phyloP scores from a whole-genome alignment of 1,139 yeast genomes.

The Waltiozyma sp. region DNA sequence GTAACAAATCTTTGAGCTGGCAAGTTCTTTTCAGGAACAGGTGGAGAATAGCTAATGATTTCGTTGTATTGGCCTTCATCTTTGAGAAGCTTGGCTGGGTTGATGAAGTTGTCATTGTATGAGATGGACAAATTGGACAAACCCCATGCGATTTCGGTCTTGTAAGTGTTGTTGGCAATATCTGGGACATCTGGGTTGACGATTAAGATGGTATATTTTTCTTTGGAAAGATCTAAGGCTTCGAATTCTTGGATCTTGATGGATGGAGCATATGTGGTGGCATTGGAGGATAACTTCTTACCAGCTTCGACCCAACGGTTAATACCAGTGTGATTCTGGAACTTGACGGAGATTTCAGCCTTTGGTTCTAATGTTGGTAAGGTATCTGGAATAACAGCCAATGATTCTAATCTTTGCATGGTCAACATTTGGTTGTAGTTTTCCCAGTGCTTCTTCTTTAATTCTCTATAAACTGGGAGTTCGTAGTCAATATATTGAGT shows the following conservation, averaged over 20 bases:
- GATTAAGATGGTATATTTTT: constrained; percentile 61
- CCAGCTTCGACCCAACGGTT: constrained; percentile 77
- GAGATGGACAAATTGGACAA: constrained; percentile 56
- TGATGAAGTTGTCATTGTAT: constrained; percentile 49
- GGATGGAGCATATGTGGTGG: constrained; percentile 64
- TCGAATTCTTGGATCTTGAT: constrained; percentile 70
- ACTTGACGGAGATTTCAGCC: constrained; percentile 65
- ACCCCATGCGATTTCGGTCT: constrained; percentile 72
- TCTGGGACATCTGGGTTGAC: constrained; percentile 94
- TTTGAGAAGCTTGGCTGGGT: constrained; percentile 26
- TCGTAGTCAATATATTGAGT: constrained; percentile 47
- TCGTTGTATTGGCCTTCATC: constrained; percentile 23
- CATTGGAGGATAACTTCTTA: constrained; percentile 55
- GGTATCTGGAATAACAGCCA: constrained; percentile 86
- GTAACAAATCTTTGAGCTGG: constrained; percentile 75
- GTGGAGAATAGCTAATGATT: constrained; percentile 62
- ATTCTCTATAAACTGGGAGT: constrained; percentile 69
- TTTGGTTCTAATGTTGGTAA: constrained; percentile 80
- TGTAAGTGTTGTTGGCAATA: constrained; percentile 51
- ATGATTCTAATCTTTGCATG: constrained; percentile 84
- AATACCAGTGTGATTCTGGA: constrained; percentile 54
- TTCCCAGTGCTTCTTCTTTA: constrained; percentile 65
- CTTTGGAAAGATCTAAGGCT: constrained; percentile 27
- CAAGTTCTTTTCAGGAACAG: constrained; percentile 82
- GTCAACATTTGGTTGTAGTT: constrained; percentile 52